These are phyloP conservation scores for Yarrowia porcina DNA, from an alignment of 805 yeast species.

Conservation along the genomic window DNA sequence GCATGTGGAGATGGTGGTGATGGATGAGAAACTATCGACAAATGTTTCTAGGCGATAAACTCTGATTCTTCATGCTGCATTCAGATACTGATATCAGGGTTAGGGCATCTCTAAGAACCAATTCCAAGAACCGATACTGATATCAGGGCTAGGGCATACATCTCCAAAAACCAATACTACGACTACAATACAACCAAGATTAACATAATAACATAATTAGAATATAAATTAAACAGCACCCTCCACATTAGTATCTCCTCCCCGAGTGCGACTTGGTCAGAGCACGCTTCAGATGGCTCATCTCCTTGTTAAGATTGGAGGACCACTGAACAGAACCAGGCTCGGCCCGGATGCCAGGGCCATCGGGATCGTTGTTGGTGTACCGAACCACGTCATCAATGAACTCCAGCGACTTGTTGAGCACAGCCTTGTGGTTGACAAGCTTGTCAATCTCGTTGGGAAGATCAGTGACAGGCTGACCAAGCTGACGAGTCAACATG, in stretches of 20 bases:
- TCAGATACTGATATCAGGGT: neutral
- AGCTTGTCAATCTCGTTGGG: conserved; percentile 3
- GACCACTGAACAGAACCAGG: conserved; percentile 11
- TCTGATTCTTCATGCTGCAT: neutral
- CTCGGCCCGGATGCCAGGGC: neutral
- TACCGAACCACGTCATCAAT: conserved; percentile 1
- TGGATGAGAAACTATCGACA: neutral
- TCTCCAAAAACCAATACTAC: neutral
- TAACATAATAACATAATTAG: neutral
- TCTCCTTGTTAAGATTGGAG: neutral
- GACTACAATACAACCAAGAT: neutral
- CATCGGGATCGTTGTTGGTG: neutral
- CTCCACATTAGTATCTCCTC: neutral
- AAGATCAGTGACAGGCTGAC: conserved; percentile 1
- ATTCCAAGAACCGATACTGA: no score
- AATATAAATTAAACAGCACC: neutral
- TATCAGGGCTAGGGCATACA: neutral
- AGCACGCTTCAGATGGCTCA: neutral
- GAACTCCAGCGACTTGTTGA: neutral
- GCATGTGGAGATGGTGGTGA: conserved; percentile 4
- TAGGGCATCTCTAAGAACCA: no score
- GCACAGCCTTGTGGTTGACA: neutral
- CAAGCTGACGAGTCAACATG: neutral
- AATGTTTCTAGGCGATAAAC: neutral
- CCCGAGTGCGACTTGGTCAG: neutral